phyloP scores from a whole-genome alignment of 1,284 basidiomycete genomes.

The Phlebopus sp. region DNA sequence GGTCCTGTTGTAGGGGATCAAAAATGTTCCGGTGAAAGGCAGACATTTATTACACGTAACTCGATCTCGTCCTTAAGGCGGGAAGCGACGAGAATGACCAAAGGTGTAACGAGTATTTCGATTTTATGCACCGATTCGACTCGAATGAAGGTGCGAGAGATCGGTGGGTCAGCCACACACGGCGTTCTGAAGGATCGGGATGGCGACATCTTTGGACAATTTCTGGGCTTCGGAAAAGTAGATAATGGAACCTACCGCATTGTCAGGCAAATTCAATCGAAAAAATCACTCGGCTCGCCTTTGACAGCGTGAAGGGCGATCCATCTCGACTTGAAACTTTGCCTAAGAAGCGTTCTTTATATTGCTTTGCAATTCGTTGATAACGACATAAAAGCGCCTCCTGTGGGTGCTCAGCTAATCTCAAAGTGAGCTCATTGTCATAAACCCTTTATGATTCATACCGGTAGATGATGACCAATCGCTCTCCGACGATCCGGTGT shows the following conservation, averaged over 20 bases:
- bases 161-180: neutral
- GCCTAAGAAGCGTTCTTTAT: conserved; percentile 21
- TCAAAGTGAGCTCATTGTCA: conserved; percentile 10
- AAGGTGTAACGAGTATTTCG: conserved; percentile 44
- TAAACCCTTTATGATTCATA: conserved; percentile 12
- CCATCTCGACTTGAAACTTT: conserved; percentile 34
- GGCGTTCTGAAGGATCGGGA: conserved; percentile 6
- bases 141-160: conserved; percentile 17
- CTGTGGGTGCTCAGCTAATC: conserved; percentile 15
- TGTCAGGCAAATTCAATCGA: neutral
- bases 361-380: conserved; percentile 31
- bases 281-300: conserved; percentile 17
- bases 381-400: conserved; percentile 24
- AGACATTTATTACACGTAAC: conserved; percentile 35
- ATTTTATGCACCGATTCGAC: conserved; percentile 33
- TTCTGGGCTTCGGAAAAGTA: conserved; percentile 12
- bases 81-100: conserved; percentile 37
- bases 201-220: neutral
- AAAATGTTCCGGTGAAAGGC: conserved; percentile 1
- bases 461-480: conserved; percentile 47
- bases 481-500: conserved; percentile 50
- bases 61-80: conserved; percentile 43
- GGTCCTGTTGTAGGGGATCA: conserved; percentile 28
- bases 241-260: conserved; percentile 13
- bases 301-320: conserved; percentile 38